These are phyloP conservation scores for Nitzschia sp. DNA, from an alignment of 108 stramenopile genomes.

Conservation along the genomic window DNA sequence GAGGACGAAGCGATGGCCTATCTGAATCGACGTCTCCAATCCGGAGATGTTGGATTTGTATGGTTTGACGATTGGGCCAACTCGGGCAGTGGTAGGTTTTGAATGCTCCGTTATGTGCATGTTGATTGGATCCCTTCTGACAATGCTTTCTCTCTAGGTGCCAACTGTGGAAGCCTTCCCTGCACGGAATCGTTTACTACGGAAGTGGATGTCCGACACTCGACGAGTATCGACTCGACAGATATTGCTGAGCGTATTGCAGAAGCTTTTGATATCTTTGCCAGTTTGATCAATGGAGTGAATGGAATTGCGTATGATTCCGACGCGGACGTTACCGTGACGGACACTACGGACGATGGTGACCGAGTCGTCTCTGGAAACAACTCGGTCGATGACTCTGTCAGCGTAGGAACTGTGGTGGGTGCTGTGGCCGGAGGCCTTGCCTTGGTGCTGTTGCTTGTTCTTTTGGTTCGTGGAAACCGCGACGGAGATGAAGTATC, in stretches of 20 bases:
- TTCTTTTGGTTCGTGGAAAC: constrained; percentile 31
- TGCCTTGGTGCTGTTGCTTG: constrained; percentile 32
- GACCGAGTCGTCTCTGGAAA: neutral
- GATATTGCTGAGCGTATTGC: constrained; percentile 1
- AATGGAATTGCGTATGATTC: neutral
- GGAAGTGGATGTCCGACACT: neutral
- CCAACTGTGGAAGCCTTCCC: neutral
- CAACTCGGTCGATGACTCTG: constrained; percentile 1
- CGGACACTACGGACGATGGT: neutral
- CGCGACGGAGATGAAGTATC: constrained; percentile 24
- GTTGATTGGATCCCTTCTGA: too few relatives aligned
- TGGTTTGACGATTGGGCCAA: neutral
- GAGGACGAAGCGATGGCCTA: neutral
- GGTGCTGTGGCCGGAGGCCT: constrained; percentile 32
- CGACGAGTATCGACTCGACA: neutral
- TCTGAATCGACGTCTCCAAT: neutral
- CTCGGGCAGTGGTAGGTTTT: constrained; percentile 1
- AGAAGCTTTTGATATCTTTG: neutral
- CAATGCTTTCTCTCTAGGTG: neutral
- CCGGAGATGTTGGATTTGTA: neutral
- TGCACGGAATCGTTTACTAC: neutral
- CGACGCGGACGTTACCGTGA: neutral
- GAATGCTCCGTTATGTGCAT: neutral
- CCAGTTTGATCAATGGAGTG: constrained; percentile 1
- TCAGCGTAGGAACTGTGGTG: constrained; percentile 31